Evolutionary conservation across 2,329 filamentous ascomycete genomes (phyloP), one percentile per base, ranked within the genome.

Genomic region (Penicillium sp.): DNA sequence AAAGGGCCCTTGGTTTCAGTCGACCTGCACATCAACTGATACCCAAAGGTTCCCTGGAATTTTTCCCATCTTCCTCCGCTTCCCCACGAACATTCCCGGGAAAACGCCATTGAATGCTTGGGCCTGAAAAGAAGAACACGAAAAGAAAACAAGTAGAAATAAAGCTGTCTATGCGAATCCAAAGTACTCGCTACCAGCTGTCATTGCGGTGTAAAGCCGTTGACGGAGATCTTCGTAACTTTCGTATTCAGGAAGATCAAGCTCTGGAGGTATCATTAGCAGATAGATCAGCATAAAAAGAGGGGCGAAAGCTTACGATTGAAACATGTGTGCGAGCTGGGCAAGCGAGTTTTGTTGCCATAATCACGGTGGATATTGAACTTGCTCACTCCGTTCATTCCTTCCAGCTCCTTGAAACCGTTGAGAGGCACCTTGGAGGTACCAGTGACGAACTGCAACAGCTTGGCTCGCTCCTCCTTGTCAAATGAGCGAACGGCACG

Each of bases 351-450:
- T 77, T 97, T 97, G 80, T 89, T 93, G 67, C 93, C 92, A 76
- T 96, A 97, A 75, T 97, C 94, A 62, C 94, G 91, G 73, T 99
- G 94, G 60, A 99, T 97, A 74, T 97, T 99, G 86, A 99, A 99
- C 62, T 91, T 88, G 75, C 89, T 96, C 73, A 97, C 88, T 37
- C 94, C 94, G 70, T 99, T 97, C 94, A 99, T 99, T 63, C 94
- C 95, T 78, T 99, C 95, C 6, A 99, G 84, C 75, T 99, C 94
- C 78, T 96, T 97, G 83, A 99, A 99, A 12, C 94, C 94, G 67
- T 99, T 99, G 48, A 99, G 85, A 37, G 94, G 94, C 45, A 99
- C 95, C 78, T 99, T 99, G 74, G 90, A 95, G 18, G 95, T 99
- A 72, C 94, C 94, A 1, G 95, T 99, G 63, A 99, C 94, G 73